phyloP scores from a whole-genome alignment of 176 grass and related monocot species.

The Paspalum notatum region DNA sequence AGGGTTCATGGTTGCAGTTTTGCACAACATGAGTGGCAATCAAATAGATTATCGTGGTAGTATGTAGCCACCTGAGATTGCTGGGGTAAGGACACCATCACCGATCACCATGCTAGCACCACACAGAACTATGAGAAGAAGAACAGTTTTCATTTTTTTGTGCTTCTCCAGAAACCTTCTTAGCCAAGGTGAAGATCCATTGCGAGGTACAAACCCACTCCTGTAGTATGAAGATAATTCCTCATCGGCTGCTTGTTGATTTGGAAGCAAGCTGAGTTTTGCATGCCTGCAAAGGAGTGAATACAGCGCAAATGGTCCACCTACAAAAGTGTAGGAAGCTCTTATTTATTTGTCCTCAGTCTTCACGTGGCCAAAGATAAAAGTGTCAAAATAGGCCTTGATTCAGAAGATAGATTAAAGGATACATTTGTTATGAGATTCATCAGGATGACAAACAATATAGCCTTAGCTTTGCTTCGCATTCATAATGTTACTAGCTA shows the following conservation, averaged over 20 bases:
- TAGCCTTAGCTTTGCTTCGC: not conserved
- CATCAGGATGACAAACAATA: slow-evolving; percentile 24
- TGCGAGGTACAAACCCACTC: slow-evolving; percentile 41
- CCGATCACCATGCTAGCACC: slow-evolving; percentile 95
- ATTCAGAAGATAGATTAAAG: slow-evolving; percentile 12
- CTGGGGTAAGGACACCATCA: slow-evolving; percentile 93
- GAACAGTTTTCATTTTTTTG: slow-evolving; percentile 63
- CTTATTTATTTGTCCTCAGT: slow-evolving; percentile 27
- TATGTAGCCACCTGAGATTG: slow-evolving; percentile 76
- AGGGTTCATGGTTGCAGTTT: slow-evolving; percentile 23
- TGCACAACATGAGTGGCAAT: not conserved
- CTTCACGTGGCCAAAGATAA: slow-evolving; percentile 15
- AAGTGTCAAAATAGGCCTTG: not conserved
- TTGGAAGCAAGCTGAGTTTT: slow-evolving; percentile 89
- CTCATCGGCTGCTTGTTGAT: slow-evolving; percentile 97
- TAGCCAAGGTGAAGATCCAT: slow-evolving; percentile 63
- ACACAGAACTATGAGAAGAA: slow-evolving; percentile 86
- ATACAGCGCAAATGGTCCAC: slow-evolving; percentile 95
- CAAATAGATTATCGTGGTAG: slow-evolving; percentile 7
- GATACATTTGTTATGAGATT: slow-evolving; percentile 8
- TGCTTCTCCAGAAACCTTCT: slow-evolving; percentile 94
- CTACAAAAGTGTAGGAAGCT: slow-evolving; percentile 48
- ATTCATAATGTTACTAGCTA: slow-evolving; percentile 4
- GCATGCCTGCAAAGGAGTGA: slow-evolving; percentile 96
- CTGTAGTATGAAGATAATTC: slow-evolving; percentile 90